Conservation (phyloP, 257 asterid species). For the Schizonepeta tenuifolia region DNA sequence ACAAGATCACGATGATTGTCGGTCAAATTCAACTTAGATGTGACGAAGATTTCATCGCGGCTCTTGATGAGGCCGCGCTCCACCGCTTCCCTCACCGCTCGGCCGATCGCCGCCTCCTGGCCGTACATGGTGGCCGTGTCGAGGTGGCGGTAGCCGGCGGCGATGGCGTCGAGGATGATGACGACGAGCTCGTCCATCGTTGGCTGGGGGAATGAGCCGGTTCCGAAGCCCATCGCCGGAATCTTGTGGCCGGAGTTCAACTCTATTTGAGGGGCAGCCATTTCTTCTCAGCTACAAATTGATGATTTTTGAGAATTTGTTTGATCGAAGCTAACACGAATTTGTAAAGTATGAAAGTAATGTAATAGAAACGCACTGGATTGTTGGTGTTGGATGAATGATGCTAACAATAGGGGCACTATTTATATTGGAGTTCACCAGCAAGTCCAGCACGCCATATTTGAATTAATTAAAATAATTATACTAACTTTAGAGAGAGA, state of each 20-base stretch:
- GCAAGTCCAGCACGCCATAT: too few species aligned
- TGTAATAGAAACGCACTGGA: too few species aligned
- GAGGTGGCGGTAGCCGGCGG: conserved; percentile 56
- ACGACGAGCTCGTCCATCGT: conserved; percentile 40
- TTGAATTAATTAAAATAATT: too few species aligned
- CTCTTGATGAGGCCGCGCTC: conserved; percentile 40
- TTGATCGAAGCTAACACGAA: too few species aligned
- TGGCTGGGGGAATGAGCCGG: conserved; percentile 32
- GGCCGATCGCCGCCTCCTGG: conserved; percentile 50
- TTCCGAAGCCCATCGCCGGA: conserved; percentile 50
- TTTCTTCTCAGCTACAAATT: not conserved
- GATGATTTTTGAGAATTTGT: too few species aligned
- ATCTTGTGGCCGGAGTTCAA: conserved; percentile 51
- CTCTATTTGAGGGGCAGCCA: conserved; percentile 33
- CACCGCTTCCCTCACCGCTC: conserved; percentile 46
- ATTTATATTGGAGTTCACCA: too few species aligned
- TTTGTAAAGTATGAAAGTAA: too few species aligned
- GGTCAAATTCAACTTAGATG: conserved; percentile 46
- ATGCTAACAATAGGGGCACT: too few species aligned
- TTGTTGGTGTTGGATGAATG: too few species aligned
- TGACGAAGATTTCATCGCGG: conserved; percentile 51
- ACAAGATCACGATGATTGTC: conserved; percentile 49
- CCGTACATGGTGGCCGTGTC: conserved; percentile 58
- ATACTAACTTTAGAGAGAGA: too few species aligned
- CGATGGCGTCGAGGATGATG: conserved; percentile 40